Conservation (phyloP, 169 alveolate genomes). For the Besnoitia besnoiti region DNA sequence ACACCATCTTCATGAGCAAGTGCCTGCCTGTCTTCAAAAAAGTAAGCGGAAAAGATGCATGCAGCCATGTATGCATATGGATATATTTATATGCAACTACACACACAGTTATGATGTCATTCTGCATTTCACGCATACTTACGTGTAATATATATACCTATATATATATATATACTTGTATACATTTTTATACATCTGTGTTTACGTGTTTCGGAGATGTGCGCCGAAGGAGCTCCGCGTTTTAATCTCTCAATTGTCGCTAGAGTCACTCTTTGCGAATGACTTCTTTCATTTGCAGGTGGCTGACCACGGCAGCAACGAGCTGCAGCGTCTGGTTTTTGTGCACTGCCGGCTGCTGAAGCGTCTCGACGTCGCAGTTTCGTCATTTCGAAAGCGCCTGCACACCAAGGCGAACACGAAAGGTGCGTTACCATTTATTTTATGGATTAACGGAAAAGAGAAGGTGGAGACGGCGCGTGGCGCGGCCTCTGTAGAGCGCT, state of each 20-base stretch:
- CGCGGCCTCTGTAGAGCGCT: neutral
- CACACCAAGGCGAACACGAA: neutral
- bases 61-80: neutral
- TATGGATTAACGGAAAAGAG: neutral
- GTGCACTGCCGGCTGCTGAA: slow-evolving; percentile 54
- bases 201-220: too few relatives aligned
- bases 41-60: neutral
- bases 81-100: neutral
- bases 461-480: too few relatives aligned
- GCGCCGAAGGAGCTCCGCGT: too few relatives aligned
- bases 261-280: too few relatives aligned
- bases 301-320: slow-evolving; percentile 29
- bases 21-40: slow-evolving; percentile 30
- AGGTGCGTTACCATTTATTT: neutral
- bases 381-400: slow-evolving; percentile 30
- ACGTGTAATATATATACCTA: too few relatives aligned
- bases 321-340: slow-evolving; percentile 35
- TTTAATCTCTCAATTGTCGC: too few relatives aligned
- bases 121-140: too few relatives aligned
- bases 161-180: too few relatives aligned
- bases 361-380: slow-evolving; percentile 52
- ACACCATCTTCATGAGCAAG: slow-evolving; percentile 24
- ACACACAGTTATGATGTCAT: too few relatives aligned
- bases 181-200: too few relatives aligned
- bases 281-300: slow-evolving; percentile 37